phyloP scores from a whole-genome alignment of 1,284 basidiomycete genomes.

The Anthracocystis setariae region DNA sequence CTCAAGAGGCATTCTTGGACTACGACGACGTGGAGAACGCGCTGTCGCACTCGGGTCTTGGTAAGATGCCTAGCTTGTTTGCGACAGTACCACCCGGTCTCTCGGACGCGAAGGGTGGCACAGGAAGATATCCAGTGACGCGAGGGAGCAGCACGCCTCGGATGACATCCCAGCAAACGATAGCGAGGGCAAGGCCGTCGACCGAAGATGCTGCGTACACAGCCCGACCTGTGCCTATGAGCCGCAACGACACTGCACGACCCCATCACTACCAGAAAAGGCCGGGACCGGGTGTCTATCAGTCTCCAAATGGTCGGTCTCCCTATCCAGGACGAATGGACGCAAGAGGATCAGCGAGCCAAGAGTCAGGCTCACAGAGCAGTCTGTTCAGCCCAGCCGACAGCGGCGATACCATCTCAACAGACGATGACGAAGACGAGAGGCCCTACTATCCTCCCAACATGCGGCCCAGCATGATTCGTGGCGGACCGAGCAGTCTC shows the following conservation, averaged over 20 bases:
- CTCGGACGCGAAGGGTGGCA: constrained; percentile 28
- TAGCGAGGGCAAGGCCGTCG: constrained; percentile 10
- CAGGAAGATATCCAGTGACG: constrained; percentile 3
- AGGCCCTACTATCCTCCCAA: constrained; percentile 46
- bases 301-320: constrained; percentile 22
- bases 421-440: constrained; percentile 58
- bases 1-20: constrained; percentile 57
- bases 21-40: constrained; percentile 52
- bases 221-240: constrained; percentile 32
- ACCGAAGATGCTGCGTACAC: constrained; percentile 24
- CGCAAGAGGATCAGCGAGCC: constrained; percentile 33
- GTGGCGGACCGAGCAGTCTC: constrained; percentile 44
- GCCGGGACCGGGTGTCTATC: constrained; percentile 33
- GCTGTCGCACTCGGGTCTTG: constrained; percentile 44
- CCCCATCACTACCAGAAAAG: constrained; percentile 51
- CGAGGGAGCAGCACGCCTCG: constrained; percentile 26
- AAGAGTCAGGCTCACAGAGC: constrained; percentile 43
- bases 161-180: constrained; percentile 23
- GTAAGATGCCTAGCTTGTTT: constrained; percentile 48
- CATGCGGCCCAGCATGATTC: constrained; percentile 51
- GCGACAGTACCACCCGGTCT: constrained; percentile 45
- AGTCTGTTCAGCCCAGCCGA: constrained; percentile 53
- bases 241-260: constrained; percentile 41
- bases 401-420: constrained; percentile 52
- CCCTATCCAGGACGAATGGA: constrained; percentile 27